Conservation (phyloP, 2,329 filamentous ascomycete species). For the Alternaria sp. region DNA sequence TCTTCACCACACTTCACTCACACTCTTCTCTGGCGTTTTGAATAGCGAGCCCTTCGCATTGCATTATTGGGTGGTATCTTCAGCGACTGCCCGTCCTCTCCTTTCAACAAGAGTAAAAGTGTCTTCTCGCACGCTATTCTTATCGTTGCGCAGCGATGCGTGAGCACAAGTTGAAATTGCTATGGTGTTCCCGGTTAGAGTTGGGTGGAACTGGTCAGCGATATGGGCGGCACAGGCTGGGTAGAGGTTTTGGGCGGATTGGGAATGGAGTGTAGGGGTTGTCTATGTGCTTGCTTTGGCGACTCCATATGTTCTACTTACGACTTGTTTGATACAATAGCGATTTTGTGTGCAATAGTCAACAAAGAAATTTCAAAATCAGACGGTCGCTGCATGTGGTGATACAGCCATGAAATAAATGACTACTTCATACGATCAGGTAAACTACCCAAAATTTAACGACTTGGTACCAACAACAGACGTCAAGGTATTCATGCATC, state of each 20-base stretch:
- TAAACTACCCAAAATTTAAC: background rate
- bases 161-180: slow-evolving; percentile 13
- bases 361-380: slow-evolving; percentile 26
- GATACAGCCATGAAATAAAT: background rate
- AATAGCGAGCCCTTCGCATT: slow-evolving; percentile 17
- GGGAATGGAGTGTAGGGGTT: slow-evolving; percentile 7
- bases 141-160: slow-evolving; percentile 6
- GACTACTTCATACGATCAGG: background rate
- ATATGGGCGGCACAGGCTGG: slow-evolving; percentile 9
- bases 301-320: slow-evolving; percentile 28
- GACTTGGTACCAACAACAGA: background rate
- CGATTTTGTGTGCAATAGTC: slow-evolving; percentile 39
- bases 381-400: background rate
- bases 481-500: background rate
- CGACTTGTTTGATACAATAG: slow-evolving; percentile 31
- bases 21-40: slow-evolving; percentile 16
- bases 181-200: slow-evolving; percentile 21
- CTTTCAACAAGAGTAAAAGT: slow-evolving; percentile 16
- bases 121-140: slow-evolving; percentile 7
- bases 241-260: slow-evolving; percentile 9
- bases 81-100: slow-evolving; percentile 14
- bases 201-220: slow-evolving; percentile 6
- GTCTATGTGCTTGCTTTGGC: slow-evolving; percentile 15
- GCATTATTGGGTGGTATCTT: slow-evolving; percentile 5
- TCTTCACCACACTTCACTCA: slow-evolving; percentile 6